Base-by-base conservation (phyloP, 1,284 basidiomycete species). In the Entoloma clypeatum region DNA sequence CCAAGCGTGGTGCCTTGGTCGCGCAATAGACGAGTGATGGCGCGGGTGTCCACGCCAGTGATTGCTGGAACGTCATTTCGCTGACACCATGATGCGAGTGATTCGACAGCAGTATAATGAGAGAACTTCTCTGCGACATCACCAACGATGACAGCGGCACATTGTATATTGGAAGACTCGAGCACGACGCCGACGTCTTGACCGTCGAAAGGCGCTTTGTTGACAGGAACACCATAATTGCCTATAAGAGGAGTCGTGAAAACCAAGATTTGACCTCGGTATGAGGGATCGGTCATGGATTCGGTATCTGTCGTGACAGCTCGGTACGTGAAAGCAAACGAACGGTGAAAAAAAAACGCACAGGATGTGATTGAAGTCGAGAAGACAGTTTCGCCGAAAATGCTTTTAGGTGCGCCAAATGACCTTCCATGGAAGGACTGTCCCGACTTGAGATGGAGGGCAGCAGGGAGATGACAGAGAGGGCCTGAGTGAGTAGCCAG, bases 201-300 rank as follows among this genome's bases (percentile, higher is more conserved):
- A 32, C 77, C 77, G 52, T 95, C 75, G 16, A 81, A 63, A 4
- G 90, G 79, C 3, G 86, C 71, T 24, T 70, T 74, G 65, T 99
- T 99, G 39, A 64, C 58, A 7, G 95, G 95, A 3, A 99, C 93
- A 49, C 96, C 95, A 60, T 99, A 99, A 66, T 99, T 99, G 36
- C 96, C 96, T 53, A 99, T 97, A 65, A 99, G 80, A 17, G 96
- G 95, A 4, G 94, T 90, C 19, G 95, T 99, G 71, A 99, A 99
- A 45, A 98, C 93, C 48, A 99, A 79, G 55, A 99, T 92, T 68
- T 99, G 96, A 40, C 92, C 89, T 25, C 92, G 89, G 68, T 99
- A 99, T 7, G 96, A 99, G 5, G 95, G 95, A 62, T 99, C 95
- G 33, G 95, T 99, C 92, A 99, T 96, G 10, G 93, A 97, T 68